These are phyloP conservation scores for Apophysomyces ossiformis DNA, from an alignment of 371 early-diverging fungal species.

Conservation along the genomic window DNA sequence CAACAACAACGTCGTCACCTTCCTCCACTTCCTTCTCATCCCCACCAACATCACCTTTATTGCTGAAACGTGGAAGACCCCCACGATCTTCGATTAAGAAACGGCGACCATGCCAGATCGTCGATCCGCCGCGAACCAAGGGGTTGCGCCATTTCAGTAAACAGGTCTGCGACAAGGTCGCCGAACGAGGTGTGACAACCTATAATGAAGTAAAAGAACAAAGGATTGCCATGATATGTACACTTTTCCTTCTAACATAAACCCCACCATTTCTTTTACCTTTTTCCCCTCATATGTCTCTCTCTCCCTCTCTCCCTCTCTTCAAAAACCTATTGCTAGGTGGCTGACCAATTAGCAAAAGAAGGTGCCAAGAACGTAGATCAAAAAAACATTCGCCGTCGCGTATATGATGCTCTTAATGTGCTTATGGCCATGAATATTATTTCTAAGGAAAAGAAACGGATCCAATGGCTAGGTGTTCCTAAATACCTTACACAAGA, in stretches of 20 bases:
- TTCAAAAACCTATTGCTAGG: constrained; percentile 5
- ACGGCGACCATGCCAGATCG: constrained; percentile 14
- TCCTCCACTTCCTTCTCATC: no score
- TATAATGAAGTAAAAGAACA: constrained; percentile 57
- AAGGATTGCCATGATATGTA: neutral
- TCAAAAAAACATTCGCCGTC: constrained; percentile 74
- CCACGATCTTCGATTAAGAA: constrained; percentile 1
- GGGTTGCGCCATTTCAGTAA: constrained; percentile 62
- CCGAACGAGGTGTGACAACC: constrained; percentile 59
- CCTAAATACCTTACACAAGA: constrained; percentile 63
- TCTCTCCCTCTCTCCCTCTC: neutral
- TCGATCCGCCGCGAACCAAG: constrained; percentile 17
- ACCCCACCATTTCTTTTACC: neutral
- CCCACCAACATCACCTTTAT: no score
- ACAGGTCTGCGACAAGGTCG: constrained; percentile 64
- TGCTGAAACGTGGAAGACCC: constrained; percentile 17
- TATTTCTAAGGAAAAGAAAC: constrained; percentile 71
- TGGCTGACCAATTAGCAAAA: constrained; percentile 40
- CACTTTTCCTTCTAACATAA: neutral
- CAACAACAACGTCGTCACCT: no score
- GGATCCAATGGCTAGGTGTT: constrained; percentile 73
- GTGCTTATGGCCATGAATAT: constrained; percentile 78
- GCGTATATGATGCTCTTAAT: constrained; percentile 85
- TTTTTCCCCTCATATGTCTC: neutral
- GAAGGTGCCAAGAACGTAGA: constrained; percentile 17